Base-by-base conservation (phyloP, 192 early-diverging fungal species). In the Coemansia sp. region DNA sequence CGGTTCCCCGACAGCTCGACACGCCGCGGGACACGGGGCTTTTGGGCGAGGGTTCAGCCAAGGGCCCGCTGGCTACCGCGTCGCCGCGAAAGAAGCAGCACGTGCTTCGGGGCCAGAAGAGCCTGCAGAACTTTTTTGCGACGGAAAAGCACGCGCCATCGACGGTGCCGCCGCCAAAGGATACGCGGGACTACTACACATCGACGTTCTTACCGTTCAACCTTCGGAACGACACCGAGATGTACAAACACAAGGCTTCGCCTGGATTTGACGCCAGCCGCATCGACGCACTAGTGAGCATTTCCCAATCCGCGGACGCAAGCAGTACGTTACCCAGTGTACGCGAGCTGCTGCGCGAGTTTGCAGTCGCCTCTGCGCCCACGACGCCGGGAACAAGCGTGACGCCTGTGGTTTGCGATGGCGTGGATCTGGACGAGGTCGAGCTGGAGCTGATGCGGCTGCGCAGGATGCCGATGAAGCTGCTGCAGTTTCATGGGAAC, bases 51-150 rank as follows among this genome's bases (percentile, higher is more conserved):
- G n/a, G n/a, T n/a, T n/a, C 24, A 24, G 46, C 21, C 18, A 48
- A 48, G 8, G 51, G 5, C 28, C 29, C 29, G 6, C 16, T 16
- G n/a, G 5, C 28, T 28, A 8, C 6, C 30, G 24, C 22, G 4
- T 28, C 52, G 9, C 7, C 53, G 6, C 42, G 52, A 21, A 65
- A 65, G 54, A n/a, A 54, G 18, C 55, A 54, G 18, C 55, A 59
- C 12, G n/a, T 30, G 22, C 27, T 59, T 18, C 70, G 60, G 4
- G 71, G 71, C 28, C 72, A 81, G 56, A 54, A 40, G 11, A 75
- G 68, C 30, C 51, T 81, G 43, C 72, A 75, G 49, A 74, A 25
- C 33, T 81, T 81, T 58, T 81, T 81, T 54, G 35, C 45, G 9
- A 32, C 11, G 51, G 67, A 21, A 45, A 59, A 42, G 32, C 44